Conservation (phyloP, 768 basidiomycete genomes). For the Suillus cothurnatus region DNA sequence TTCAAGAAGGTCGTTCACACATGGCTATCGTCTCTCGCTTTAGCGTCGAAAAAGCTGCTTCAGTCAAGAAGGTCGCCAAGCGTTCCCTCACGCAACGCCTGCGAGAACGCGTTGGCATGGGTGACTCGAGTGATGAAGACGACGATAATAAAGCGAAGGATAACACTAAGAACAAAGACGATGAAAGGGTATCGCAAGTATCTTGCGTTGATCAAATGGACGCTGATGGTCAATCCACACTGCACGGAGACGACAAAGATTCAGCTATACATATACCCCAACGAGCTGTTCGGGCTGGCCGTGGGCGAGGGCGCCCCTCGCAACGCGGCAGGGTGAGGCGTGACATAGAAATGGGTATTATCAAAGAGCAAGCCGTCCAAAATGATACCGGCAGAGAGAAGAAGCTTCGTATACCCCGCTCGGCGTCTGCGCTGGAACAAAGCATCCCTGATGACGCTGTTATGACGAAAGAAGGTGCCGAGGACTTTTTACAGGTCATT, state of each 20-base stretch:
- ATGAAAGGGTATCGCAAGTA: conserved; percentile 30
- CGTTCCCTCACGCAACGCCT: conserved; percentile 78
- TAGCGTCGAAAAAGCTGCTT: conserved; percentile 71
- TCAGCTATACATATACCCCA: conserved; percentile 17
- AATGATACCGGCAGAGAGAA: conserved; percentile 19
- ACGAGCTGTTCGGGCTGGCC: conserved; percentile 12
- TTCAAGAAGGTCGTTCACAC: conserved; percentile 89
- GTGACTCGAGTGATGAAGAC: conserved; percentile 54
- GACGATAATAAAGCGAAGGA: conserved; percentile 22
- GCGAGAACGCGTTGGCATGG: conserved; percentile 73
- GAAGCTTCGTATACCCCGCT: conserved; percentile 31
- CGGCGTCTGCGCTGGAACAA: conserved; percentile 63
- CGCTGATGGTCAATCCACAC: conserved; percentile 32
- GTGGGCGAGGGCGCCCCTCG: conserved; percentile 19
- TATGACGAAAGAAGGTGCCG: conserved; percentile 69
- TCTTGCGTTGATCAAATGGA: conserved; percentile 35
- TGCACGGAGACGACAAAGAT: conserved; percentile 27
- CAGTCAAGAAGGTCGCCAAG: conserved; percentile 84
- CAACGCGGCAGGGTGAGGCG: conserved; percentile 15
- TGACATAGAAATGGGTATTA: conserved; percentile 29
- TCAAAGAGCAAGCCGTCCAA: conserved; percentile 6
- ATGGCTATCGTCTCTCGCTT: conserved; percentile 89
- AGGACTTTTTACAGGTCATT: conserved; percentile 83
- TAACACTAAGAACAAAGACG: conserved; percentile 22
- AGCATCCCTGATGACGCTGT: conserved; percentile 90